These are phyloP conservation scores for Viola odorata DNA, from an alignment of 345 rosid genomes.

Conservation along the genomic window DNA sequence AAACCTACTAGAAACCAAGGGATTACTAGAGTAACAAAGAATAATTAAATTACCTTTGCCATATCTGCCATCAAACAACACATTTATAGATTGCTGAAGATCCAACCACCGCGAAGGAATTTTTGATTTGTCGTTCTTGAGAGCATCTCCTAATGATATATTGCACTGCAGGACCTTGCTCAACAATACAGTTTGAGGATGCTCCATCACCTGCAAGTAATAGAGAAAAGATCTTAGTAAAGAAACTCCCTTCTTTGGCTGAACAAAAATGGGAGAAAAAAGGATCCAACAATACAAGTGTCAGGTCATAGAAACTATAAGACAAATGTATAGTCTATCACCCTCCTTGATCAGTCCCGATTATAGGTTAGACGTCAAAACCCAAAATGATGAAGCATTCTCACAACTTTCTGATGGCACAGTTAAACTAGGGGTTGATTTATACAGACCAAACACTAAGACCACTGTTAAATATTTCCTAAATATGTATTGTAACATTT, in stretches of 20 bases:
- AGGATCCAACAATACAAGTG: not conserved
- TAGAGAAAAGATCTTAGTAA: not conserved
- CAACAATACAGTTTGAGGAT: slow-evolving; percentile 76
- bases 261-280: not conserved
- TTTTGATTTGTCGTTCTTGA: slow-evolving; percentile 33
- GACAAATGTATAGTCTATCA: not conserved
- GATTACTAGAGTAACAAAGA: not conserved
- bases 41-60: slow-evolving; percentile 46
- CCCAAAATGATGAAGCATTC: no score
- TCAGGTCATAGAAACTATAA: not conserved
- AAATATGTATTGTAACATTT: no score
- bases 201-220: slow-evolving; percentile 70
- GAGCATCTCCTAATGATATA: slow-evolving; percentile 61
- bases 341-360: not conserved
- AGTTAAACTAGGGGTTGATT: no score
- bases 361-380: not conserved
- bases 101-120: slow-evolving; percentile 62
- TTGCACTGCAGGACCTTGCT: slow-evolving; percentile 64
- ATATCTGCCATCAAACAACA: slow-evolving; percentile 75
- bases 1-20: not conserved
- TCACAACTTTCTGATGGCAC: no score
- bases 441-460: no score
- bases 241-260: not conserved
- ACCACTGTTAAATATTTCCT: no score
- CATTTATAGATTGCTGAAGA: slow-evolving; percentile 78